A percentile compares a stretch with the other conserved stretches of the same genome.
phyloP scores from a whole-genome alignment of 192 early-diverging fungal species.

The Mortierella alpina region DNA sequence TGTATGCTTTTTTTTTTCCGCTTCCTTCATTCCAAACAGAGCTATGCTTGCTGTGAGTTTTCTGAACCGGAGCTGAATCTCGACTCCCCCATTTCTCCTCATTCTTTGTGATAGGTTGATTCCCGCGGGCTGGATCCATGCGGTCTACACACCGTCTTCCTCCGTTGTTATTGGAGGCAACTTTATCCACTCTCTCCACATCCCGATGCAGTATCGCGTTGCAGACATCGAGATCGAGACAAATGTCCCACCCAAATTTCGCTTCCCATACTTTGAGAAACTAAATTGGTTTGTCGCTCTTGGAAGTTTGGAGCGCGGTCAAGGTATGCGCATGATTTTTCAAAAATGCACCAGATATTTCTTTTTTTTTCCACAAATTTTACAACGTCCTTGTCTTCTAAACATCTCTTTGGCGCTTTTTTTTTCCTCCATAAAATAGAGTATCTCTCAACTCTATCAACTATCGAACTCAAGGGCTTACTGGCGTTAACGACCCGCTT shows the following conservation, averaged over 20 bases:
- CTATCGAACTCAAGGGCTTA: slow-evolving; percentile 17
- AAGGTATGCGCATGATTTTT: slow-evolving; percentile 48
- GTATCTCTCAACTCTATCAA: slow-evolving; percentile 22
- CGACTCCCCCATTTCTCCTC: neutral
- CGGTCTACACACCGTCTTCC: slow-evolving; percentile 89
- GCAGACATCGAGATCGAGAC: slow-evolving; percentile 84
- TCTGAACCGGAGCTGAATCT: neutral
- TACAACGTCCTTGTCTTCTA: no score
- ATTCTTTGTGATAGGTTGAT: slow-evolving; percentile 72
- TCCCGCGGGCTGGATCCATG: slow-evolving; percentile 97
- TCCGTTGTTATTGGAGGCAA: slow-evolving; percentile 95
- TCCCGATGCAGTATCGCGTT: slow-evolving; percentile 74
- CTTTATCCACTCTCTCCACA: slow-evolving; percentile 86
- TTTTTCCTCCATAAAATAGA: neutral
- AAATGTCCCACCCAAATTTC: slow-evolving; percentile 81
- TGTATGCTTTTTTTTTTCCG: slow-evolving; percentile 61
- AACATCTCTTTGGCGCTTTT: neutral
- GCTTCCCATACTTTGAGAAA: slow-evolving; percentile 87
- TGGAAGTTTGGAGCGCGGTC: slow-evolving; percentile 64
- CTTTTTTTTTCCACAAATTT: no score
- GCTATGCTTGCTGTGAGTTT: no score
- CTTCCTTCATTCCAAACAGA: no score
- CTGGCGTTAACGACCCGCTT: slow-evolving; percentile 30
- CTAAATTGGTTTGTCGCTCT: slow-evolving; percentile 87
- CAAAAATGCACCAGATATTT: neutral